phyloP scores from a whole-genome alignment of 2,329 filamentous ascomycete genomes.

The Nigrospora osmanthi region DNA sequence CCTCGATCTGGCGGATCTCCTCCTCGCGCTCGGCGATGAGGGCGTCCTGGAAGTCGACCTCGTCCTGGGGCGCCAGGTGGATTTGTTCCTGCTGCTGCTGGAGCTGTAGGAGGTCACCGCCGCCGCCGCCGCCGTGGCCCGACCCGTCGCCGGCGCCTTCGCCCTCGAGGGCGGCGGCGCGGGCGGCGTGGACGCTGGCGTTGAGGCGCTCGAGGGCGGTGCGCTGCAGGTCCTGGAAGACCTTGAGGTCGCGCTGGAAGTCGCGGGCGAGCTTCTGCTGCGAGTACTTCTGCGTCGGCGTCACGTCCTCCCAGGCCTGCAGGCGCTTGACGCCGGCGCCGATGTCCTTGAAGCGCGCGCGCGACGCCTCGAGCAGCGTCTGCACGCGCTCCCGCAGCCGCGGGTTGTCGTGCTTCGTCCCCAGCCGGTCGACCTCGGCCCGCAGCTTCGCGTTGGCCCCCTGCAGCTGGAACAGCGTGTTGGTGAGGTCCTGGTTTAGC shows the following conservation, averaged over 20 bases:
- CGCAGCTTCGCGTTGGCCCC: conserved; percentile 80
- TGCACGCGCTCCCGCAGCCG: conserved; percentile 86
- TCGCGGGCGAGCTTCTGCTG: conserved; percentile 92
- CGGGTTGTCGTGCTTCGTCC: conserved; percentile 85
- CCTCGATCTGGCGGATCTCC: conserved; percentile 96
- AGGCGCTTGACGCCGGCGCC: conserved; percentile 92
- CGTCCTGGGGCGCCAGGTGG: conserved; percentile 80
- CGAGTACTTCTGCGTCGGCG: conserved; percentile 90
- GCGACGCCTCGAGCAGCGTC: conserved; percentile 77
- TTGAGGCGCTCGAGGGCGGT: conserved; percentile 88
- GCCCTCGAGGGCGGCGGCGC: conserved; percentile 65
- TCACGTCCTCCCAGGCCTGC: conserved; percentile 68
- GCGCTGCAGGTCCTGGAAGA: conserved; percentile 90
- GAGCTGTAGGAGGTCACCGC: conserved; percentile 42
- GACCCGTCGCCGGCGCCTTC: conserved; percentile 25
- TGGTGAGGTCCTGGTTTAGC: conserved; percentile 75
- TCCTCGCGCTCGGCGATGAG: conserved; percentile 94
- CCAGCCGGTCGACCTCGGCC: conserved; percentile 76
- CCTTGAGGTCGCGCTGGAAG: conserved; percentile 79
- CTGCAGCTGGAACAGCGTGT: conserved; percentile 82
- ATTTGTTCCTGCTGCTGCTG: conserved; percentile 68
- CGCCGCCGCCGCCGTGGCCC: conserved; percentile 22
- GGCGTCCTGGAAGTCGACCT: conserved; percentile 95
- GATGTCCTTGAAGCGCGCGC: conserved; percentile 80
- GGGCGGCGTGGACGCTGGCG: conserved; percentile 74